Evolutionary conservation across 2,329 filamentous ascomycete species (phyloP), one percentile per base, ranked within the genome.

Genomic region (Paecilomyces sp.): DNA sequence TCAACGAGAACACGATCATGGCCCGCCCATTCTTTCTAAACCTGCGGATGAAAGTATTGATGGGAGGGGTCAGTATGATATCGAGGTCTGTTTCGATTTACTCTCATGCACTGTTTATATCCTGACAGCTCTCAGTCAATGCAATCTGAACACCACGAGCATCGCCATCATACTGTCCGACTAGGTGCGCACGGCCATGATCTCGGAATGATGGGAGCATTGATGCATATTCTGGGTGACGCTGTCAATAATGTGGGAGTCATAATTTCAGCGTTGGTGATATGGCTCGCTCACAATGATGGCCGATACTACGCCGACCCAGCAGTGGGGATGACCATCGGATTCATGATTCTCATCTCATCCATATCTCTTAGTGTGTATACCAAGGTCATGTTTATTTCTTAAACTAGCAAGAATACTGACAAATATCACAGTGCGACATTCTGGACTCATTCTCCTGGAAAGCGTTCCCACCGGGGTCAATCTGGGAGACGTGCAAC

Each of bases 161-260:
- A 69, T 57, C 63, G 66, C 13, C 68, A 74, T 25, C 67, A 65
- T 66, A 66, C 61, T 57, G 53, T 25, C 66, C 69, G 47, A 68
- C 47, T 69, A 71, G 33, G 64, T 68, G 60, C 83, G 13, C 77
- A 75, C 0, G 77, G 77, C 1, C 79, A 79, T 60, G 86, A 92
- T 68, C 77, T 92, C n/a, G 88, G 86, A 11, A 87, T 90, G 79
- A 75, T 89, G 62, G 88, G 86, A 1, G 88, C 90, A 1, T 68
- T 92, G 11, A 74, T 90, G 13, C 89, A 92, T 66, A 83, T 92
- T 28, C 67, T 89, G 2, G 86, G 88, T 33, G 89, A 92, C 67
- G 87, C 88, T 4, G 79, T 88, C 63, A 92, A 91, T 75, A 92
- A 92, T 65, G 71, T 91, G 11, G 88, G 88, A 9, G 88, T 92